Evolutionary conservation across 257 asterid species (phyloP).

Genomic region (Anisodus acutangulus): DNA sequence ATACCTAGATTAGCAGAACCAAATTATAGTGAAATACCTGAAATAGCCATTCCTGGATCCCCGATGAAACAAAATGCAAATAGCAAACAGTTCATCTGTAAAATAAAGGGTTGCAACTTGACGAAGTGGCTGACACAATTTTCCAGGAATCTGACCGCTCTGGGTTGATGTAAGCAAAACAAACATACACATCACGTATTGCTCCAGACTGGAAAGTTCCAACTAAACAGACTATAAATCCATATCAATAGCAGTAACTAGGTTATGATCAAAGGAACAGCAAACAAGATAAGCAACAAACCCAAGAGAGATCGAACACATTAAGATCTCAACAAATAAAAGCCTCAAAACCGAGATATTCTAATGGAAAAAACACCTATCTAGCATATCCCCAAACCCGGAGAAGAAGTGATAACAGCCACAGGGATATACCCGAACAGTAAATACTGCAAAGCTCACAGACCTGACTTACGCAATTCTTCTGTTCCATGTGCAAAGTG

Average conservation of each 20-base stretch:
- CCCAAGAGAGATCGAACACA: background rate
- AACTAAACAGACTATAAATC: background rate
- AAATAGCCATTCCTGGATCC: background rate
- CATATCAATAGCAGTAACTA: conserved; percentile 11
- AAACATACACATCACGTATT: background rate
- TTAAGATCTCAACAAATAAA: conserved; percentile 23
- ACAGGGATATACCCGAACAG: conserved; percentile 1
- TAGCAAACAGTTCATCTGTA: background rate
- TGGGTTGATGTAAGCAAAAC: background rate
- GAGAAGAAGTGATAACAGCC: background rate
- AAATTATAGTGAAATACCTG: background rate
- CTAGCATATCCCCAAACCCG: background rate
- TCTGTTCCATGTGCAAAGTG: conserved; percentile 85
- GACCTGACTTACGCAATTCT: conserved; percentile 61
- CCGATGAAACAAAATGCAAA: background rate
- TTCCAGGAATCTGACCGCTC: conserved; percentile 1
- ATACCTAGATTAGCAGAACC: no score
- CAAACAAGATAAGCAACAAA: background rate
- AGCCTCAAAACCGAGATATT: background rate
- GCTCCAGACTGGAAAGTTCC: background rate
- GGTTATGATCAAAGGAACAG: background rate
- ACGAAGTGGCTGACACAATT: background rate
- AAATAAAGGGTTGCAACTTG: background rate
- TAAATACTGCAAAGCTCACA: background rate
- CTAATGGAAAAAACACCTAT: conserved; percentile 11